Percentiles rank a stretch among this genome's conserved stretches.
Evolutionary conservation across 139 green algal species (phyloP).

Genomic region (Micromonas pusilla): DNA sequence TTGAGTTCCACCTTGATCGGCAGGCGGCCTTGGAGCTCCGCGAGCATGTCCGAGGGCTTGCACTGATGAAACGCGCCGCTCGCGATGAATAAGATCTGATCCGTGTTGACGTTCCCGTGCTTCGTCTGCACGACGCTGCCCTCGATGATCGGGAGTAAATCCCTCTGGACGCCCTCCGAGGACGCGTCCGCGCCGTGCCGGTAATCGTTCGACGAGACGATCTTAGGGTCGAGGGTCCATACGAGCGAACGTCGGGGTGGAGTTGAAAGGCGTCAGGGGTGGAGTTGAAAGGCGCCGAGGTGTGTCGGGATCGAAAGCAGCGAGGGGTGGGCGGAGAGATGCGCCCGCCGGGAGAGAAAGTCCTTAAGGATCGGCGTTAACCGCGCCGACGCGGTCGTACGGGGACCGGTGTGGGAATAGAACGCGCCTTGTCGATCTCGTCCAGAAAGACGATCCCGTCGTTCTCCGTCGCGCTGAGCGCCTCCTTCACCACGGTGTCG

Average conservation of each 20-base stretch:
- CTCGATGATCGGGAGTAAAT: conserved; percentile 96
- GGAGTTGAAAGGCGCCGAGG: too few species aligned
- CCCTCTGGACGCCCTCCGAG: conserved; percentile 83
- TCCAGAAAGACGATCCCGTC: conserved; percentile 93
- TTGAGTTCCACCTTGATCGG: conserved; percentile 94
- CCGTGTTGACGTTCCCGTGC: conserved; percentile 87
- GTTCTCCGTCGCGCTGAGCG: conserved; percentile 46
- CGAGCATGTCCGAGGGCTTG: conserved; percentile 85
- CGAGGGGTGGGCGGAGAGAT: too few species aligned
- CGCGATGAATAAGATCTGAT: conserved; percentile 96
- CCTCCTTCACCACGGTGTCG: conserved; percentile 67
- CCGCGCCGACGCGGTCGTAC: too few species aligned
- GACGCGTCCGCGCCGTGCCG: conserved; percentile 54
- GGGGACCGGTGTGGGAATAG: too few species aligned
- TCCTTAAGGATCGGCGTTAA: too few species aligned
- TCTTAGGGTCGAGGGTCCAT: too few species aligned
- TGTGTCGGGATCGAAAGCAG: too few species aligned
- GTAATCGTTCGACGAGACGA: conserved; percentile 61
- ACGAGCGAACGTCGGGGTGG: too few species aligned
- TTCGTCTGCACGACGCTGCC: conserved; percentile 53
- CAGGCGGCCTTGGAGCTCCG: conserved; percentile 73
- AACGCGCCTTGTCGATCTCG: conserved; percentile 97
- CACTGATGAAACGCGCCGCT: conserved; percentile 82
- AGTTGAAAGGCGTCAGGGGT: too few species aligned
- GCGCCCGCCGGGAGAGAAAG: too few species aligned